Base-by-base conservation (phyloP, 164 flowering plant species). In the Piper betle region DNA sequence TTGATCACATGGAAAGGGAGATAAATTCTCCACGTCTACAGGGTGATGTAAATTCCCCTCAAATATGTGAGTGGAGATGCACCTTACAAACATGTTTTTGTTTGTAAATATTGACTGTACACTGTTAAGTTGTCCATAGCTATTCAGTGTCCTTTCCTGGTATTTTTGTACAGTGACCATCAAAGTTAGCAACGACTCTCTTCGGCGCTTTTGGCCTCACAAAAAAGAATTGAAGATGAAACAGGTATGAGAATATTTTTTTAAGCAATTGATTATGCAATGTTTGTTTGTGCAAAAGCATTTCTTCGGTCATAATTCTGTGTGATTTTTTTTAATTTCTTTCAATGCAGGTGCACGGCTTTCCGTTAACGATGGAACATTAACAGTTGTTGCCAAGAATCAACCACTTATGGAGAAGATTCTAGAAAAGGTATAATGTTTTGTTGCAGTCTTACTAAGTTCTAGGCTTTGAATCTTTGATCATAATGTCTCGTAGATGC, bases 121-220 rank as follows among this genome's bases (percentile, higher is more conserved):
- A 10, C 15, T 10, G 50, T 10, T 15, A 46, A 2, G 10, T 10
- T 46, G 11, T 46, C 11, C 15, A 46, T 8, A 10, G 3, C 50
- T 15, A 3, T 46, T 12, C 15, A 10, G 15, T 10, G 50, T 10
- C 3, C 6, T 8, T 46, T 46, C 15, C 11, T 5, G 9, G 50
- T 12, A 15, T 15, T 43, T 63, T 61, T 63, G 57, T 81, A 77
- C 82, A 93, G 99, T 64, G 61, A 84, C 84, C 19, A 66, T 88
- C 75, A 85, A 82, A 74, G 87, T 66, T 76, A 76, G 76, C 72
- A 85, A 85, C 72, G 99, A 90, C 42, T 72, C 89, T 33, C 79
- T 93, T 68, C 86, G 95, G 53, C 91, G 90, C 62, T 76, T 90
- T 73, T 97, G 99, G 39, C 99, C 93, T 57, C 75, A 78, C 50